A percentile compares a stretch with the other conserved stretches of the same genome.
Evolutionary conservation across 2,329 filamentous ascomycete genomes (phyloP).

Genomic region (Diaporthe amygdali): DNA sequence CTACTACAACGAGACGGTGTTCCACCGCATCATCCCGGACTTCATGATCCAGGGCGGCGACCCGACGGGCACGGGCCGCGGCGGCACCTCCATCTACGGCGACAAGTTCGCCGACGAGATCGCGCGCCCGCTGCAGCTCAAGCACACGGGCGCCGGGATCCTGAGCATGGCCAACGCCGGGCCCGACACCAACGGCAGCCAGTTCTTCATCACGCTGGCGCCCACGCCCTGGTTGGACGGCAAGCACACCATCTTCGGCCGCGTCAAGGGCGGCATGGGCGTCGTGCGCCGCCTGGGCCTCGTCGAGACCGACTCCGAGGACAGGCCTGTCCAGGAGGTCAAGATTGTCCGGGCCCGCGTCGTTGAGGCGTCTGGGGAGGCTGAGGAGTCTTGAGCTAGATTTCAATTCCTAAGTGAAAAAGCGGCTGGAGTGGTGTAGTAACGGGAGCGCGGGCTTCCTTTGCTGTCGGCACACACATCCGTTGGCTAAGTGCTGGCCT

Average conservation of each 20-base stretch:
- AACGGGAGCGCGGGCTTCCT: not conserved
- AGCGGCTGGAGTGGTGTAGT: not conserved
- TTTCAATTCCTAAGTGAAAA: not conserved
- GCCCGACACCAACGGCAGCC: constrained; percentile 89
- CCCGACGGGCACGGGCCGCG: constrained; percentile 90
- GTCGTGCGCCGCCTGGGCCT: constrained; percentile 88
- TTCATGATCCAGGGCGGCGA: constrained; percentile 98
- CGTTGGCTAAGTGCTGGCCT: not conserved
- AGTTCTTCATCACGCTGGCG: constrained; percentile 95
- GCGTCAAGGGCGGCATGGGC: constrained; percentile 82
- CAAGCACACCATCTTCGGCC: constrained; percentile 95
- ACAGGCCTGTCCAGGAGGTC: constrained; percentile 81
- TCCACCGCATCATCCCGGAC: constrained; percentile 93
- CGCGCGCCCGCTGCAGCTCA: constrained; percentile 53
- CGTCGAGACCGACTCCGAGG: constrained; percentile 82
- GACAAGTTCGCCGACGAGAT: constrained; percentile 97
- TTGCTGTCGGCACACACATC: not conserved
- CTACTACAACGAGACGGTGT: constrained; percentile 86
- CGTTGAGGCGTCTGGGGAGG: constrained; percentile 64
- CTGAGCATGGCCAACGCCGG: constrained; percentile 96
- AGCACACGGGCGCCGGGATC: constrained; percentile 93
- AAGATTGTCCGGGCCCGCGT: constrained; percentile 78
- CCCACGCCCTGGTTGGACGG: constrained; percentile 96
- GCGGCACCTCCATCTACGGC: constrained; percentile 88
- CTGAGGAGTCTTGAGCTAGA: constrained; percentile 37